Percentiles rank a stretch among this genome's conserved stretches.
Evolutionary conservation across 2,329 filamentous ascomycete genomes (phyloP).

Genomic region (Calonectria pauciramosa): DNA sequence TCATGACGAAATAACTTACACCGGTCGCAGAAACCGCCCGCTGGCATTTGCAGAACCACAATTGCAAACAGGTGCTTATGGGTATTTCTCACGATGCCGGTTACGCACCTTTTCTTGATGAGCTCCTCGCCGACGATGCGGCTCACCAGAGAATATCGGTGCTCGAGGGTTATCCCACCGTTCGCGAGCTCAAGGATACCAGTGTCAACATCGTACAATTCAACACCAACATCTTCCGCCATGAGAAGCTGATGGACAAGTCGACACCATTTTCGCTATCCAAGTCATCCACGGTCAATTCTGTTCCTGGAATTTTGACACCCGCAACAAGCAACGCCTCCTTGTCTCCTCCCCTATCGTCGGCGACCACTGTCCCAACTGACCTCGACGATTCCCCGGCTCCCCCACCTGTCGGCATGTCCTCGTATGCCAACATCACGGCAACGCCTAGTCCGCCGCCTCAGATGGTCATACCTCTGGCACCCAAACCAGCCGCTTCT

Average conservation of each 20-base stretch:
- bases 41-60: slow-evolving; percentile 72
- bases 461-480: slow-evolving; percentile 57
- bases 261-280: slow-evolving; percentile 27
- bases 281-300: slow-evolving; percentile 18
- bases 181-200: slow-evolving; percentile 63
- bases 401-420: slow-evolving; percentile 4
- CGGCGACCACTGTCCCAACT: slow-evolving; percentile 11
- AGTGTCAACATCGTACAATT: slow-evolving; percentile 62
- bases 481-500: slow-evolving; percentile 41
- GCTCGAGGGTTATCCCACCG: slow-evolving; percentile 66
- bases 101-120: slow-evolving; percentile 71
- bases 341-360: slow-evolving; percentile 33
- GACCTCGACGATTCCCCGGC: neutral
- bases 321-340: slow-evolving; percentile 45
- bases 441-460: slow-evolving; percentile 59
- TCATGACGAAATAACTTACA: slow-evolving; percentile 21
- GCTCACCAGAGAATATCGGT: slow-evolving; percentile 63
- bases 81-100: slow-evolving; percentile 73
- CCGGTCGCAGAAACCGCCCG: slow-evolving; percentile 59
- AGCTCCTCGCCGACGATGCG: slow-evolving; percentile 62
- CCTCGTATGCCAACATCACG: slow-evolving; percentile 59
- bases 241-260: slow-evolving; percentile 63
- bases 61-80: slow-evolving; percentile 73
- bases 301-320: slow-evolving; percentile 32
- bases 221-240: slow-evolving; percentile 64